Base-by-base conservation (phyloP, 2,329 filamentous ascomycete species). In the Xylaria sp. region DNA sequence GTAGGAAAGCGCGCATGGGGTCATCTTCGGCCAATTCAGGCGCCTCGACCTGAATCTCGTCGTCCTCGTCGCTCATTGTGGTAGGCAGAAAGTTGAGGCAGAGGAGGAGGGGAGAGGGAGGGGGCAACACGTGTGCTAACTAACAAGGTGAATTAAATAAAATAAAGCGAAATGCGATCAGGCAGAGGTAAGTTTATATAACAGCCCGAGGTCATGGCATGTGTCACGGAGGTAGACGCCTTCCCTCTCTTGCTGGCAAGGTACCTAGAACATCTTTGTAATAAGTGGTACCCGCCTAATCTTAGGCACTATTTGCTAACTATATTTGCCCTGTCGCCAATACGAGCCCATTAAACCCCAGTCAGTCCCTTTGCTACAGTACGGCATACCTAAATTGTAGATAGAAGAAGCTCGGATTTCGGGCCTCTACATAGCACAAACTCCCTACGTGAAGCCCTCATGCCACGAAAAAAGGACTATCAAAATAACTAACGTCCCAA, bases 1-100 rank as follows among this genome's bases (percentile, higher is more conserved):
- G 94, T 69, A 97, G 82, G 77, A 94, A 97, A 59, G 89, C 86
- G 76, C 90, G 87, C 85, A 95, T 87, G 48, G 90, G 89, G 71
- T 93, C 91, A 77, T 93, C 88, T 23, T 82, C 83, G 40, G 86
- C 84, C 69, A 90, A 75, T 40, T 84, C 83, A 20, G 86, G 84
- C 28, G 77, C 81, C 74, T 90, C 87, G 49, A 90, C 81, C 70
- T 87, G 83, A 74, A 85, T 83, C 56, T 90, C 88, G 61, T 89
- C 87, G 74, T 72, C 68, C 6, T 87, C 86, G 80, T 88, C 86
- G 75, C 85, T 87, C 88, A 90, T 90, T 58, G 68, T 80, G 20
- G 49, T 26, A 15, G 33, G n/a, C 26, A 13, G 23, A 51, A 38
- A 44, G 13, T 20, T 57, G 15, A 26, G 40, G 17, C 46, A 6